Base-by-base conservation (phyloP, 106 monocot species). In the Acorus gramineus region DNA sequence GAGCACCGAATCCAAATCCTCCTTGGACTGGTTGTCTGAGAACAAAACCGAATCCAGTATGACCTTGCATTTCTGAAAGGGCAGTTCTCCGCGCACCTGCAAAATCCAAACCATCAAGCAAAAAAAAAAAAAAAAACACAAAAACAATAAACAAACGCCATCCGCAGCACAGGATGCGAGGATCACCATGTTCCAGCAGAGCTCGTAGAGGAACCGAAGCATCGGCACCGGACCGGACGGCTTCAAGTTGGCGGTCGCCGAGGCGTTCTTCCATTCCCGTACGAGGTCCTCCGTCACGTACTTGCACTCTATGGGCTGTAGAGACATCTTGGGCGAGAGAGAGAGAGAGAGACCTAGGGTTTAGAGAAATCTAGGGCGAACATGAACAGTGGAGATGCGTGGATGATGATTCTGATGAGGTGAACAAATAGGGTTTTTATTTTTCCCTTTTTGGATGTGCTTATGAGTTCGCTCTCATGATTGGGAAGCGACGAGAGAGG, bases 161-260 rank as follows among this genome's bases (percentile, higher is more conserved):
- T 69, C 67, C 11, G n/a, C 57, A 12, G 51, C 2, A 49, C 48
- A 49, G 53, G 12, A 64, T 2, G 44, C 8, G n/a, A 51, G 66
- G 55, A 52, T 56, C 83, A 87, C 95, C 90, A 85, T 66, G 7
- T 78, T 77, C 95, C 90, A 96, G 79, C 90, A 87, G 62, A 87
- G 80, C 69, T 87, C 87, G 80, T 80, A 87, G 62, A 87, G 83
- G 69, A 83, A 87, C 28, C 86, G 79, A 49, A 64, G n/a, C 74
- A 83, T 62, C 57, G 86, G 77, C 28, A 83, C 83, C 1, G 86
- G 86, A 70, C 79, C 76, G 53, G 79, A 14, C 49, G 83, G 60
- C 56, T 78, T 78, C 66, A 54, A 76, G 59, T 53, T 50, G 57
- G 71, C 59, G 76, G 59, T 69, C 28, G 28, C 28, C 28, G 28